These are phyloP conservation scores for Bassia scoparia DNA, from an alignment of 148 eudicot species.

Conservation along the genomic window DNA sequence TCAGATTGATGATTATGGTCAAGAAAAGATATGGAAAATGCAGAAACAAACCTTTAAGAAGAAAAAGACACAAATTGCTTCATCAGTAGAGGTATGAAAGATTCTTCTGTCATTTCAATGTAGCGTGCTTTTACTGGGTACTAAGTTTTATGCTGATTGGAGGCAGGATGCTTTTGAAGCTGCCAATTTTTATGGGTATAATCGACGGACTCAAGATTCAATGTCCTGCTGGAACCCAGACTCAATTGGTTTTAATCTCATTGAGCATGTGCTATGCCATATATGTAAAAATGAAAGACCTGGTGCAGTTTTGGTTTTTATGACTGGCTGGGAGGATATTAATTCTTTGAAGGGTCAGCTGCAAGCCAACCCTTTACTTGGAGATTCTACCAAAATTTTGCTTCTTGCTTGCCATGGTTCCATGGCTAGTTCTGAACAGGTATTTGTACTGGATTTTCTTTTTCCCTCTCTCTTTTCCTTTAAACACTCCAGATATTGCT, in stretches of 20 bases:
- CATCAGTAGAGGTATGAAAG: constrained; percentile 77
- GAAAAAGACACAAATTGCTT: constrained; percentile 92
- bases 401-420: constrained; percentile 98
- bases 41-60: constrained; percentile 79
- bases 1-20: constrained; percentile 97
- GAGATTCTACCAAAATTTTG: constrained; percentile 81
- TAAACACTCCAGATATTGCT: neutral
- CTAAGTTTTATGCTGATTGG: constrained; percentile 21
- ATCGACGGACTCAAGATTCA: constrained; percentile 63
- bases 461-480: neutral
- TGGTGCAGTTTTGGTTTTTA: constrained; percentile 92
- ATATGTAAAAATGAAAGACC: constrained; percentile 78
- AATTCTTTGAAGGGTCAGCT: constrained; percentile 91
- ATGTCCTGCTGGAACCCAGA: constrained; percentile 98
- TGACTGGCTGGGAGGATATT: constrained; percentile 99
- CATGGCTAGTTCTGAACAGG: constrained; percentile 98
- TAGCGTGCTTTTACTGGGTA: neutral
- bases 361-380: constrained; percentile 81
- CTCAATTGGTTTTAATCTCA: constrained; percentile 94
- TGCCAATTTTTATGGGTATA: constrained; percentile 63
- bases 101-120: neutral
- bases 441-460: constrained; percentile 19
- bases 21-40: constrained; percentile 94
- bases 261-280: constrained; percentile 79
- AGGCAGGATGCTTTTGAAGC: constrained; percentile 70